Conservation (phyloP, 192 early-diverging fungal genomes). For the Podila verticillata region DNA sequence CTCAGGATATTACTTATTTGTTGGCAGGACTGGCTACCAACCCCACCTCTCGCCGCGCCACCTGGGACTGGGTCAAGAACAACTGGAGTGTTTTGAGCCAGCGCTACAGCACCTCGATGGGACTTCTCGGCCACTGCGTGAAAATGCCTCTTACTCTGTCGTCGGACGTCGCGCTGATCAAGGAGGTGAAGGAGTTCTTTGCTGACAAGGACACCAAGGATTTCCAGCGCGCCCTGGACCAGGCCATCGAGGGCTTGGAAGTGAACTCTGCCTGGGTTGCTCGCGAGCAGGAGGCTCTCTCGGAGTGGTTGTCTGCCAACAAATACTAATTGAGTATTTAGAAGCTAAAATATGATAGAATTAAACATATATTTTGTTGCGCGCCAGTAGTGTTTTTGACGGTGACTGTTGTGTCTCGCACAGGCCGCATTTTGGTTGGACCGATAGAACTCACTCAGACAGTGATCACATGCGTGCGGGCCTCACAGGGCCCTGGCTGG, state of each 20-base stretch:
- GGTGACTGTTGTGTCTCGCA: neutral
- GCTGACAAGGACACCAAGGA: slow-evolving; percentile 71
- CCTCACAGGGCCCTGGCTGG: too few relatives aligned
- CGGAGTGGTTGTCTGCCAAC: slow-evolving; percentile 53
- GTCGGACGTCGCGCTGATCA: slow-evolving; percentile 57
- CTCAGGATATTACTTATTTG: slow-evolving; percentile 73
- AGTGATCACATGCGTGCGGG: too few relatives aligned
- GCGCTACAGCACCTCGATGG: slow-evolving; percentile 53
- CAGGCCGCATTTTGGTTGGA: neutral
- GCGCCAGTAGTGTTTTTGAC: neutral
- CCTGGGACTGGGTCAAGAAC: slow-evolving; percentile 75
- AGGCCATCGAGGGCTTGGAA: slow-evolving; percentile 76
- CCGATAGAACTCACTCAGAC: too few relatives aligned
- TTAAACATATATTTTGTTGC: neutral
- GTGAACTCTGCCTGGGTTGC: slow-evolving; percentile 67
- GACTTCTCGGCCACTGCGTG: slow-evolving; percentile 56
- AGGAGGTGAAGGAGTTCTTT: slow-evolving; percentile 74
- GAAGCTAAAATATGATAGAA: too few relatives aligned
- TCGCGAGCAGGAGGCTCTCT: slow-evolving; percentile 64
- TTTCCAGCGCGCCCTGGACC: slow-evolving; percentile 73
- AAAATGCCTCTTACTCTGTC: slow-evolving; percentile 46
- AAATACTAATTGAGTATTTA: slow-evolving; percentile 20
- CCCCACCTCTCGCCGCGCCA: slow-evolving; percentile 60
- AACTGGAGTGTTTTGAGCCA: slow-evolving; percentile 64
- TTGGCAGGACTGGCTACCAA: slow-evolving; percentile 58